Percentiles rank a stretch among this genome's conserved stretches.
Conservation (phyloP, 2,329 filamentous ascomycete species). For the Fusarium citri region DNA sequence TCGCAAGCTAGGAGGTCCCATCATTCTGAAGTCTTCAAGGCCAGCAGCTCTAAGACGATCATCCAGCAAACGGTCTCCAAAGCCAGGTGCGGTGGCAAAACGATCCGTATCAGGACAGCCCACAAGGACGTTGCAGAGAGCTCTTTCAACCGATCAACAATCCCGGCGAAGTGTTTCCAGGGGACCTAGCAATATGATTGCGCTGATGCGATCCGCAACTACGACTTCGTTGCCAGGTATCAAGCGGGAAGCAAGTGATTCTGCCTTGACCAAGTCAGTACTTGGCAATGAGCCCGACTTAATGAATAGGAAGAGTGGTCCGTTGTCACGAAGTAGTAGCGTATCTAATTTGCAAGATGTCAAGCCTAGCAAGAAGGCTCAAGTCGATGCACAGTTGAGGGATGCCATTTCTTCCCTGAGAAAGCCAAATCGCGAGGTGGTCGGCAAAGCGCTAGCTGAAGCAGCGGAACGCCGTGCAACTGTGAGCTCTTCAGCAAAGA, state of each 20-base stretch:
- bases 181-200: constrained; percentile 68
- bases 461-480: constrained; percentile 71
- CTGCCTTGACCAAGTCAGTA: constrained; percentile 61
- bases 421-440: constrained; percentile 79
- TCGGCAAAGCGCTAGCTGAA: constrained; percentile 74
- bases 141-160: constrained; percentile 69
- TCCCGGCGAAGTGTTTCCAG: constrained; percentile 65
- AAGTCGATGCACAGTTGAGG: constrained; percentile 76
- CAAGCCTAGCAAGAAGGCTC: constrained; percentile 73
- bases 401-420: constrained; percentile 79
- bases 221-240: constrained; percentile 69
- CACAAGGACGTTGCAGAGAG: constrained; percentile 69
- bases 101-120: constrained; percentile 56
- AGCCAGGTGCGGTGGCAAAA: constrained; percentile 65
- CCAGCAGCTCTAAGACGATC: constrained; percentile 60
- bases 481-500: constrained; percentile 58
- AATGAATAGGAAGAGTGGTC: constrained; percentile 55
- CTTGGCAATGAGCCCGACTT: constrained; percentile 56
- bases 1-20: constrained; percentile 79
- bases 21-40: constrained; percentile 67
- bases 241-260: constrained; percentile 77
- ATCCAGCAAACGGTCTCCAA: constrained; percentile 57
- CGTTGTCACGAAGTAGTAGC: constrained; percentile 57
- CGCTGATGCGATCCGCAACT: constrained; percentile 76
- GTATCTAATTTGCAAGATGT: constrained; percentile 64